Conservation (phyloP, 306 rosid species). For the Gynostemma pentaphyllum region DNA sequence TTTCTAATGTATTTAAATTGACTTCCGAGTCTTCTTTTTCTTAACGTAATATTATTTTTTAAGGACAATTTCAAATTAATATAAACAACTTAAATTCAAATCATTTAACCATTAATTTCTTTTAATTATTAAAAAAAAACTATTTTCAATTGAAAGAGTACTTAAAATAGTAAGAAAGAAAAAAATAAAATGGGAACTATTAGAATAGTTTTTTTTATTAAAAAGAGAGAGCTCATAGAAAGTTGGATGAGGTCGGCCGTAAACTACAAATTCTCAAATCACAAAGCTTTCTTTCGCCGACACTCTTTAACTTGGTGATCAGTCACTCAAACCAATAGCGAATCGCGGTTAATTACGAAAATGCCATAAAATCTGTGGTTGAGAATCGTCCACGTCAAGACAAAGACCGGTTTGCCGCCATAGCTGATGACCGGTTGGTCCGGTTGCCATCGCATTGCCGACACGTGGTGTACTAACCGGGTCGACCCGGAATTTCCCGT, state of each 20-base stretch:
- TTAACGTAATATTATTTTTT: no score
- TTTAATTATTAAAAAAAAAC: no score
- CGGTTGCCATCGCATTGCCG: slow-evolving; percentile 2
- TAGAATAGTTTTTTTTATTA: no score
- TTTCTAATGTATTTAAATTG: no score
- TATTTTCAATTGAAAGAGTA: no score
- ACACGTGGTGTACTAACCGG: not conserved
- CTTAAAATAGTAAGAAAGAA: not conserved
- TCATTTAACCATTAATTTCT: no score
- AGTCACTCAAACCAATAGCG: not conserved
- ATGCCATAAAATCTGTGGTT: slow-evolving; percentile 2
- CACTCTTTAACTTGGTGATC: not conserved
- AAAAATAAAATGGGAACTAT: not conserved
- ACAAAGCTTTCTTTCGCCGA: not conserved
- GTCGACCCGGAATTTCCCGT: slow-evolving; percentile 12
- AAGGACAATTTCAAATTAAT: no score
- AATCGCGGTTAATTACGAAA: not conserved
- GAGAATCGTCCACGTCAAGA: slow-evolving; percentile 4
- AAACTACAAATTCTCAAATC: not conserved
- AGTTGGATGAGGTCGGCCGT: not conserved
- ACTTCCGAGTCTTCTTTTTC: no score
- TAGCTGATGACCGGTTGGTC: not conserved
- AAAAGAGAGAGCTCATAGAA: not conserved
- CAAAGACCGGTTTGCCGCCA: slow-evolving; percentile 1
- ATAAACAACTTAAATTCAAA: no score